Percentiles rank a stretch among this genome's conserved stretches.
These are phyloP conservation scores for Blastobotrys aristatus DNA, from an alignment of 1,139 yeast genomes.

Conservation along the genomic window DNA sequence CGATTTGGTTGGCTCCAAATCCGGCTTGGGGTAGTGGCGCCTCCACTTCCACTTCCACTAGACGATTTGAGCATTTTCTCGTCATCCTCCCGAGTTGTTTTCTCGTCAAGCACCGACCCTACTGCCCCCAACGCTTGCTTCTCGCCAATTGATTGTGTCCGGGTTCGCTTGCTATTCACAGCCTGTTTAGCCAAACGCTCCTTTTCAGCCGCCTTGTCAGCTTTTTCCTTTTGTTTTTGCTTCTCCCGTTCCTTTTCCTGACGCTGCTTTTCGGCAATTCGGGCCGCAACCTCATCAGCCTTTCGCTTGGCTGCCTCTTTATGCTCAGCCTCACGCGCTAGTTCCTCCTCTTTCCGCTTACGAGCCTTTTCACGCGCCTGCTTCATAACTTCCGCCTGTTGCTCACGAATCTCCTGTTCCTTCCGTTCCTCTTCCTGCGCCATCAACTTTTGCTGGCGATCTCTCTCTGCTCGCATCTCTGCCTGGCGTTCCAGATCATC, in stretches of 20 bases:
- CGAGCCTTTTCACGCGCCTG: constrained; percentile 32
- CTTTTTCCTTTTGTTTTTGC: constrained; percentile 14
- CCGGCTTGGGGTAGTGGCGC: constrained; percentile 5
- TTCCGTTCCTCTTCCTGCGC: constrained; percentile 8
- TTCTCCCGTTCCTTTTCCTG: constrained; percentile 13
- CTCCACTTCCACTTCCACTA: constrained; percentile 7
- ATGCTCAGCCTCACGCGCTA: constrained; percentile 28
- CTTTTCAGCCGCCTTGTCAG: constrained; percentile 12
- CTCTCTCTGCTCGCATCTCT: constrained; percentile 1
- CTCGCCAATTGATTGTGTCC: constrained; percentile 13
- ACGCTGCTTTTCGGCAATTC: constrained; percentile 22
- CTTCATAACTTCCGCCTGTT: constrained; percentile 35
- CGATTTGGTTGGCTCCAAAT: constrained; percentile 7
- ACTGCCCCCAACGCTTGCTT: constrained; percentile 15
- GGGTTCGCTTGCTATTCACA: not conserved
- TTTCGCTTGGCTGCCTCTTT: constrained; percentile 24
- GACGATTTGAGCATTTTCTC: constrained; percentile 5
- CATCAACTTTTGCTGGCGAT: not conserved
- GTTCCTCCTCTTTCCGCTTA: constrained; percentile 35
- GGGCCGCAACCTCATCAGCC: constrained; percentile 31
- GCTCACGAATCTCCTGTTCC: constrained; percentile 18
- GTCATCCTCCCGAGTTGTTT: constrained; percentile 9
- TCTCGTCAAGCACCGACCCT: constrained; percentile 12
- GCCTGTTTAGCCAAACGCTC: constrained; percentile 1
- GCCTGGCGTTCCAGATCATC: no score